A percentile compares a stretch with the other conserved stretches of the same genome.
Conservation (phyloP, 2,329 filamentous ascomycete species). For the Amylocarpus encephaloides region DNA sequence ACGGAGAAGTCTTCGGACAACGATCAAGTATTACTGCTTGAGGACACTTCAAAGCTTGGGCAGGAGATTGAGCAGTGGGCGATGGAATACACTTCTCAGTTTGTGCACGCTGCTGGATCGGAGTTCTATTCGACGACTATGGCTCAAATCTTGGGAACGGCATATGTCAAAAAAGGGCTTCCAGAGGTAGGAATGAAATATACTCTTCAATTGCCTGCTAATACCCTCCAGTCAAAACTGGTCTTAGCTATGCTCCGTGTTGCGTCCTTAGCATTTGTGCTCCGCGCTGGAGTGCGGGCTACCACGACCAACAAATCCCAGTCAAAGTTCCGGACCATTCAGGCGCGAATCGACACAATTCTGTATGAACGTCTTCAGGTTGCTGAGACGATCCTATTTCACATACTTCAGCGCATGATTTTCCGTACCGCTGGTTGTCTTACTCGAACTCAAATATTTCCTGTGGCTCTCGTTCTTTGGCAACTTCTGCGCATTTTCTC, state of each 20-base stretch:
- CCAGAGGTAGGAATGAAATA: constrained; percentile 15
- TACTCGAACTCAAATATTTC: constrained; percentile 21
- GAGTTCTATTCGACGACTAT: constrained; percentile 21
- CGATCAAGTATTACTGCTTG: constrained; percentile 13
- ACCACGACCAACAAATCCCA: neutral
- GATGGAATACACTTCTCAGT: constrained; percentile 22
- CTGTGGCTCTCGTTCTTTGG: constrained; percentile 25
- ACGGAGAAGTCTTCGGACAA: neutral
- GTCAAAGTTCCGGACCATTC: constrained; percentile 15
- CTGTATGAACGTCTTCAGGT: constrained; percentile 22
- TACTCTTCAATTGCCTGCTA: neutral
- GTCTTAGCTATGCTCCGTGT: constrained; percentile 21
- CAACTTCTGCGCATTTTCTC: constrained; percentile 21
- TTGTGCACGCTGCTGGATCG: constrained; percentile 21
- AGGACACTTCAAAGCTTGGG: constrained; percentile 9
- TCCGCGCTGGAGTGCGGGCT: constrained; percentile 21
- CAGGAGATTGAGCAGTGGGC: constrained; percentile 24
- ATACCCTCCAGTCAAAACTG: constrained; percentile 14
- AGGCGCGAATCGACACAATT: constrained; percentile 25
- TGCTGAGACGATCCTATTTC: constrained; percentile 20
- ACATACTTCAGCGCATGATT: constrained; percentile 22
- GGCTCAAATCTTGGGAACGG: constrained; percentile 21
- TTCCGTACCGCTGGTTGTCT: constrained; percentile 23
- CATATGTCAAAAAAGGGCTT: constrained; percentile 22
- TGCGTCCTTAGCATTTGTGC: constrained; percentile 20